Conservation (phyloP, 345 rosid genomes). For the Nephelium lappaceum region DNA sequence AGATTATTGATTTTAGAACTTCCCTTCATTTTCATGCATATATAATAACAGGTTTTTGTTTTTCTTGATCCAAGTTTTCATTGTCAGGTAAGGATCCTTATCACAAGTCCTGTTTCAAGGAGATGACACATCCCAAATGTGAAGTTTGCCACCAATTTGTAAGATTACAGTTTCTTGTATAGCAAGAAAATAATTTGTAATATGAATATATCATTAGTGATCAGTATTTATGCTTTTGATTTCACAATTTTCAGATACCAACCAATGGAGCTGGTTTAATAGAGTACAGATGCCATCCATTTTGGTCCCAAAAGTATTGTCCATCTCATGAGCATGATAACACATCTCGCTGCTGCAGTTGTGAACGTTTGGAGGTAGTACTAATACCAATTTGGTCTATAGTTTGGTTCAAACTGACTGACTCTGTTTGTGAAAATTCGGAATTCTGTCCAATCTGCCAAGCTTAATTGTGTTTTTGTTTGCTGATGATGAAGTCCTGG, state of each 20-base stretch:
- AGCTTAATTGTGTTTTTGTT: not conserved
- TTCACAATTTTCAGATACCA: constrained; percentile 58
- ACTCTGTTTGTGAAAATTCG: not conserved
- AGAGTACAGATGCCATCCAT: constrained; percentile 95
- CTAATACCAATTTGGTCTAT: not conserved
- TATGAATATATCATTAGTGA: not conserved
- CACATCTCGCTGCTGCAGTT: constrained; percentile 93
- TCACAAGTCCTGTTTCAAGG: constrained; percentile 91
- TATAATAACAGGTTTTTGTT: constrained; percentile 30
- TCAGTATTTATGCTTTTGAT: not conserved
- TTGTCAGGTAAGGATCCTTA: constrained; percentile 71
- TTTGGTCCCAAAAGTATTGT: constrained; percentile 95
- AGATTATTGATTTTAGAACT: not conserved
- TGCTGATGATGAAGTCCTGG: constrained; percentile 52
- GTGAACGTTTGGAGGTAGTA: constrained; percentile 95
- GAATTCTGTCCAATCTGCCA: not conserved
- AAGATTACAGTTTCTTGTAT: constrained; percentile 33
- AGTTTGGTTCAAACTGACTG: too few relatives aligned
- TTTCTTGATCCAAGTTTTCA: constrained; percentile 72
- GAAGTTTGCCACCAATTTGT: constrained; percentile 94
- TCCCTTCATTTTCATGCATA: not conserved
- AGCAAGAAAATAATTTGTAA: not conserved
- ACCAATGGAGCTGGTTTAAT: constrained; percentile 82
- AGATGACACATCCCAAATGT: constrained; percentile 89
- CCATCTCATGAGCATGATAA: constrained; percentile 84